A percentile compares a stretch with the other conserved stretches of the same genome.
These are phyloP conservation scores for Euphorbia pulcherrima DNA, from an alignment of 345 rosid genomes.

Conservation along the genomic window DNA sequence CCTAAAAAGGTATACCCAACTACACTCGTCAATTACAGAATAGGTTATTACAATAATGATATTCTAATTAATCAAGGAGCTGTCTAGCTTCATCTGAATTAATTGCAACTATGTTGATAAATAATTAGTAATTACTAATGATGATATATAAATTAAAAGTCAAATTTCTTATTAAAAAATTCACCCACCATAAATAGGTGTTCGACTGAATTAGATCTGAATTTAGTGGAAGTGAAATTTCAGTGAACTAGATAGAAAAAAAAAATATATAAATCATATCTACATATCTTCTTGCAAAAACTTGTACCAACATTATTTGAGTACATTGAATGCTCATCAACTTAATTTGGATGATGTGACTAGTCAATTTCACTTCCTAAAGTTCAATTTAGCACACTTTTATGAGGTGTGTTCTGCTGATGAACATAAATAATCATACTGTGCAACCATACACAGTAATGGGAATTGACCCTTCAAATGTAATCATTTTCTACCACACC, in stretches of 20 bases:
- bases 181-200: too few species aligned
- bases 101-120: not conserved
- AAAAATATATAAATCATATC: not conserved
- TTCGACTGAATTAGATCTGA: too few species aligned
- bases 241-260: too few species aligned
- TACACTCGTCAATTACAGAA: not conserved
- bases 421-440: not conserved
- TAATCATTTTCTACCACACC: not conserved
- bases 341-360: not conserved
- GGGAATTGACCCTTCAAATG: slow-evolving; percentile 1
- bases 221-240: too few species aligned
- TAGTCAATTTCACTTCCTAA: slow-evolving; percentile 3
- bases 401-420: not conserved
- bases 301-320: not conserved
- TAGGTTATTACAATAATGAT: not conserved
- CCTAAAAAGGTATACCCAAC: too few species aligned
- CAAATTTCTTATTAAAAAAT: too few species aligned
- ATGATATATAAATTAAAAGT: not conserved
- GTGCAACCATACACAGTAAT: not conserved
- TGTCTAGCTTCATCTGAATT: not conserved
- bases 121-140: too few species aligned
- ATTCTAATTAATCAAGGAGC: not conserved
- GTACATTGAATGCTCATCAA: not conserved
- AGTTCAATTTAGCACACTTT: not conserved
- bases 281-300: not conserved